A percentile compares a stretch with the other conserved stretches of the same genome.
phyloP scores from a whole-genome alignment of 306 rosid species.

The Canavalia ensiformis region DNA sequence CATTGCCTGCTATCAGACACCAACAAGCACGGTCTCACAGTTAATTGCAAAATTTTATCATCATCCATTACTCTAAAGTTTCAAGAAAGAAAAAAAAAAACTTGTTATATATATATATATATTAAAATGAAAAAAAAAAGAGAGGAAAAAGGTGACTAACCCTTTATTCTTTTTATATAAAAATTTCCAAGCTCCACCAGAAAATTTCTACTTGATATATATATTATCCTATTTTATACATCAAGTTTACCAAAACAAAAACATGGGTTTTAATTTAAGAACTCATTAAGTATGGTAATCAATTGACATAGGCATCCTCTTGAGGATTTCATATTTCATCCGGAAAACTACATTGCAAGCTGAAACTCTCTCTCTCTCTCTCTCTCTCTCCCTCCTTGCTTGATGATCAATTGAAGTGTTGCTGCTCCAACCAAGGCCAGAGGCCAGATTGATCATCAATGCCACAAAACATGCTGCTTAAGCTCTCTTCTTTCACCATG shows the following conservation, averaged over 20 bases:
- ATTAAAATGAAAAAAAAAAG: not conserved
- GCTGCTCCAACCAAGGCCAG: conserved; percentile 97
- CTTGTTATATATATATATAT: not conserved
- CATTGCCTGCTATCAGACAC: conserved; percentile 45
- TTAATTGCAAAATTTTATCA: conserved; percentile 28
- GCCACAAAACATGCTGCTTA: conserved; percentile 82
- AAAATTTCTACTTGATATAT: conserved; percentile 57
- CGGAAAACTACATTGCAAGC: conserved; percentile 30
- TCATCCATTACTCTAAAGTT: conserved; percentile 28
- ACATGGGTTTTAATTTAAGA: conserved; percentile 47
- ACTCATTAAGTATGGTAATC: conserved; percentile 56
- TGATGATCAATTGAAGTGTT: conserved; percentile 72
- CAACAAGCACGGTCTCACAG: conserved; percentile 41
- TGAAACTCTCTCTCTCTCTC: not conserved
- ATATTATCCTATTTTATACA: conserved; percentile 58
- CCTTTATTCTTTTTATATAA: conserved; percentile 55
- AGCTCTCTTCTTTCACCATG: conserved; percentile 79
- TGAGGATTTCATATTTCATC: conserved; percentile 32
- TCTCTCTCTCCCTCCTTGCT: not conserved
- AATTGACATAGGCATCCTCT: conserved; percentile 32
- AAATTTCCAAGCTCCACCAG: conserved; percentile 50
- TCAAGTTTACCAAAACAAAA: conserved; percentile 65
- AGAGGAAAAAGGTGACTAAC: conserved; percentile 37
- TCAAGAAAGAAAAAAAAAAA: not conserved
- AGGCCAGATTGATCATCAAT: conserved; percentile 88